Conservation (phyloP, 805 yeast genomes). For the Saccharomycopsis microspora region DNA sequence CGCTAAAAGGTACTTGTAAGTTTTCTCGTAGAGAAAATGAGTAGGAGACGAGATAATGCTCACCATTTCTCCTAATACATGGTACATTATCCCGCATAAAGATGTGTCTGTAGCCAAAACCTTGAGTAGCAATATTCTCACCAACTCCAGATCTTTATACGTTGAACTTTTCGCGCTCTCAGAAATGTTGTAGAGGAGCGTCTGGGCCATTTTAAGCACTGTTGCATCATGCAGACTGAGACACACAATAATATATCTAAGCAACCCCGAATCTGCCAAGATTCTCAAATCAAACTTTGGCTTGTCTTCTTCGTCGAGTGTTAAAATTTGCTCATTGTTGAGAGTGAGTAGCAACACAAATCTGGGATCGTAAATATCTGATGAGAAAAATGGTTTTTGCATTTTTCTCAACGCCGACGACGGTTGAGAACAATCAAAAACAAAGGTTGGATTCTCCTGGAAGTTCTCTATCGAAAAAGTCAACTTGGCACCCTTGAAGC, state of each 20-base stretch:
- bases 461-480: neutral
- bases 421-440: neutral
- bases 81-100: conserved; percentile 33
- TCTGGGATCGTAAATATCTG: conserved; percentile 51
- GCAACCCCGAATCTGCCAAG: conserved; percentile 43
- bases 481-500: too few species aligned
- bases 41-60: conserved; percentile 57
- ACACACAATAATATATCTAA: conserved; percentile 38
- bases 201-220: conserved; percentile 27
- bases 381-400: conserved; percentile 8
- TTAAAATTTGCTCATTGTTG: conserved; percentile 55
- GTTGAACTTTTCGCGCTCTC: conserved; percentile 27
- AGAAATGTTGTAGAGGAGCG: conserved; percentile 34
- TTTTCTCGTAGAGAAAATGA: conserved; percentile 63
- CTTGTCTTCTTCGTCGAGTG: conserved; percentile 17
- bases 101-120: conserved; percentile 17
- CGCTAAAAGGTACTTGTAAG: conserved; percentile 50
- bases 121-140: conserved; percentile 40
- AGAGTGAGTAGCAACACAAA: conserved; percentile 51
- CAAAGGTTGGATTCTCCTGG: neutral
- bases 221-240: conserved; percentile 27
- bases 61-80: conserved; percentile 41
- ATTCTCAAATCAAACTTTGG: conserved; percentile 37
- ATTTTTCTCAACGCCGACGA: neutral
- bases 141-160: conserved; percentile 46